phyloP scores from a whole-genome alignment of 2,329 filamentous ascomycete species.

The Endoconidiophora laricicola region DNA sequence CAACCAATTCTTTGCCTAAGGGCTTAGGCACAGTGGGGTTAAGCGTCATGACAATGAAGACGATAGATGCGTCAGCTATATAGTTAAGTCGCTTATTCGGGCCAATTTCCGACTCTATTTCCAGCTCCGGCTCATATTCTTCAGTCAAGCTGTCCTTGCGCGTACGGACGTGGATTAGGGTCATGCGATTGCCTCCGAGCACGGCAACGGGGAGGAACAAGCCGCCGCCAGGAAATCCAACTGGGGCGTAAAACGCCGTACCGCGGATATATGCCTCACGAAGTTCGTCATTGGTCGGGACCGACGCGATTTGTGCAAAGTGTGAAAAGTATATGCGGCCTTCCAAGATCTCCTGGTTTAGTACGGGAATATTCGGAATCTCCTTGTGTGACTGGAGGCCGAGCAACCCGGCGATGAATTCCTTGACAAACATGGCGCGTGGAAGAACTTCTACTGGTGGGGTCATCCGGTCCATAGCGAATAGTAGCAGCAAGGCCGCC shows the following conservation, averaged over 20 bases:
- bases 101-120: too few species aligned
- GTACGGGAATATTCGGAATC: not conserved
- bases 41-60: too few species aligned
- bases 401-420: conserved; percentile 1
- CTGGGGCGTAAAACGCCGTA: conserved; percentile 2
- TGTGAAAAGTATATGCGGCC: conserved; percentile 10
- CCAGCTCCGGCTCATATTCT: not conserved
- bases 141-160: not conserved
- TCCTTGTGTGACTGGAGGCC: not conserved
- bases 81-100: too few species aligned
- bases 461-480: conserved; percentile 5
- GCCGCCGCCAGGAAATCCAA: conserved; percentile 4
- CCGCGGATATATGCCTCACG: conserved; percentile 7
- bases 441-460: conserved; percentile 1
- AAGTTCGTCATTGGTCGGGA: not conserved
- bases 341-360: not conserved
- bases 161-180: conserved; percentile 1
- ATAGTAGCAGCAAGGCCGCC: conserved; percentile 5
- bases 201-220: conserved; percentile 8
- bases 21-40: too few species aligned
- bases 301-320: not conserved
- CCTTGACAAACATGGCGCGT: not conserved
- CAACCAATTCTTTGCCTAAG: too few species aligned
- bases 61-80: too few species aligned
- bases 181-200: conserved; percentile 4